Evolutionary conservation across 345 rosid species (phyloP), one percentile per base, ranked within the genome.

Genomic region (Eucalyptus sp.): DNA sequence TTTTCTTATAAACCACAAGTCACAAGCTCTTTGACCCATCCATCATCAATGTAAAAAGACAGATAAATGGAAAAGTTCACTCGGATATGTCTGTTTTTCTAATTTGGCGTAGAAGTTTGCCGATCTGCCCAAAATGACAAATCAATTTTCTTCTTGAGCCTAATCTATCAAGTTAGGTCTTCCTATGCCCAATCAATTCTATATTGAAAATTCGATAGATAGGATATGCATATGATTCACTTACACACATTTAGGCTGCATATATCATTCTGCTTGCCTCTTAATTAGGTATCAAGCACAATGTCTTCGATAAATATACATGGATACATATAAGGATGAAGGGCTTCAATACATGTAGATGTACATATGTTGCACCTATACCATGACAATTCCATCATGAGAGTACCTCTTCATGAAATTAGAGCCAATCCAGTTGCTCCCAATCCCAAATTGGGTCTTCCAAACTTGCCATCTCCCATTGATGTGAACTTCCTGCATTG

Each of bases 371-470:
- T 56, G 62, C 12, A 56, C 27, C 62, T 22, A 56, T 9, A 56
- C 25, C 62, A 50, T 13, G 56, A 18, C 24, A 52, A 52, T 24
- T 27, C 29, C 66, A 60, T 60, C 66, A 60, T 27, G 31, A 60
- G 66, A 60, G n/a, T 81, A 27, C 85, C 33, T 20, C 86, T 64
- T 43, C 64, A 12, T 20, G 46, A 88, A 8, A 18, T 51, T 87
- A 56, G 62, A 56, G 62, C 62, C 62, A 56, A 56, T 56, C 13
- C 62, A 92, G 91, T 88, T 88, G 91, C 86, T 94, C 96, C 96
- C 97, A 97, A 17, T 91, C 96, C 94, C 94, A 94, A 5, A 90
- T 52, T 60, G 93, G 90, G 84, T 88, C 90, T 50, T 87, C 88
- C 58, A 90, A 89, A 91, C 66, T 60, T 60, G n/a, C 66, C 66